Conservation (phyloP, 108 stramenopile genomes). For the Discostella stelligeroides region DNA sequence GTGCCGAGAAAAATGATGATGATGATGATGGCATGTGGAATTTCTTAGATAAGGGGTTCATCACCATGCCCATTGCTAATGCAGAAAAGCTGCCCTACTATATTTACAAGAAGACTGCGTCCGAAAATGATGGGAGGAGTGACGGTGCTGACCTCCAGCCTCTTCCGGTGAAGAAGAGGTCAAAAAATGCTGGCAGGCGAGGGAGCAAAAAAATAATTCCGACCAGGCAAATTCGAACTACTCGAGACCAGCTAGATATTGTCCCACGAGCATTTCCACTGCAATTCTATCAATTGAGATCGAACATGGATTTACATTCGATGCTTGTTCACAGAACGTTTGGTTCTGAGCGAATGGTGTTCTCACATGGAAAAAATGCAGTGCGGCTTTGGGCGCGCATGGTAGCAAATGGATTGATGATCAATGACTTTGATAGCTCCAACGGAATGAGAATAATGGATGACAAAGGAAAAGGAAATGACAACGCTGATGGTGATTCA, state of each 20-base stretch:
- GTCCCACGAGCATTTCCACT: conserved; percentile 34
- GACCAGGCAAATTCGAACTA: not conserved
- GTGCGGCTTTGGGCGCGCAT: conserved; percentile 28
- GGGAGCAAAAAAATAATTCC: not conserved
- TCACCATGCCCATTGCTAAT: conserved; percentile 19
- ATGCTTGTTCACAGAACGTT: not conserved
- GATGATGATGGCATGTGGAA: conserved; percentile 27
- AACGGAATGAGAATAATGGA: not conserved
- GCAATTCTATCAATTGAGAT: conserved; percentile 22
- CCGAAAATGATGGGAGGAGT: not conserved
- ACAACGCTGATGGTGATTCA: conserved; percentile 8
- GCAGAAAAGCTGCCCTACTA: conserved; percentile 37
- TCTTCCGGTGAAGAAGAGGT: not conserved
- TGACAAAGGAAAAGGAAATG: not conserved
- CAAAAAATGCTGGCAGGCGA: not conserved
- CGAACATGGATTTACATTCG: conserved; percentile 22
- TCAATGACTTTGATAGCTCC: not conserved
- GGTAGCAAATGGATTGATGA: conserved; percentile 29
- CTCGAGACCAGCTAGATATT: not conserved
- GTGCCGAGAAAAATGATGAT: not conserved
- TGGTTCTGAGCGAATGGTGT: conserved; percentile 33
- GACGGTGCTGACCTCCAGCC: not conserved
- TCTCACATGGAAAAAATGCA: conserved; percentile 37
- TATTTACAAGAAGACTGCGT: conserved; percentile 19
- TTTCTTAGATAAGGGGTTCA: conserved; percentile 33